Percentiles rank a stretch among this genome's conserved stretches.
phyloP scores from a whole-genome alignment of 176 grass and related monocot species.

The Eleusine coracana region DNA sequence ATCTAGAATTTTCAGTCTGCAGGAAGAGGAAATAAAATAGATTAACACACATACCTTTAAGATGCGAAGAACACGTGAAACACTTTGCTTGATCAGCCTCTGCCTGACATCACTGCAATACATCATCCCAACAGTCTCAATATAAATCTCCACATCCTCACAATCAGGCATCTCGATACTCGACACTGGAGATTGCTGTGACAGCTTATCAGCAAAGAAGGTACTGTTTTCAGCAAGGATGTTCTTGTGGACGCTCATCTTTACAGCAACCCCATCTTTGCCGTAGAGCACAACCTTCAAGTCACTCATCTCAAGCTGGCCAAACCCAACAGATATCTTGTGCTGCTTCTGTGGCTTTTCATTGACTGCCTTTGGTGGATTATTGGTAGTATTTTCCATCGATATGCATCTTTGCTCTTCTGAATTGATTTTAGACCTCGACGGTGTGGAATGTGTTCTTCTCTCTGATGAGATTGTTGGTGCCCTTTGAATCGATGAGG shows the following conservation, averaged over 20 bases:
- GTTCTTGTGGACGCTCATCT: slow-evolving; percentile 83
- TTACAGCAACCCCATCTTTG: slow-evolving; percentile 78
- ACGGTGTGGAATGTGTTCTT: slow-evolving; percentile 46
- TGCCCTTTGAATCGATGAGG: slow-evolving; percentile 62
- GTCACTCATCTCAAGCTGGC: slow-evolving; percentile 71
- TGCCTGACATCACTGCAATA: slow-evolving; percentile 80
- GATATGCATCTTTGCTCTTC: slow-evolving; percentile 43
- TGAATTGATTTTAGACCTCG: slow-evolving; percentile 50
- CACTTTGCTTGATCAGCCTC: slow-evolving; percentile 82
- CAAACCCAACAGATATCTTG: slow-evolving; percentile 88
- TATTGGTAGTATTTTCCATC: slow-evolving; percentile 25
- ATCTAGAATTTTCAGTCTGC: background rate
- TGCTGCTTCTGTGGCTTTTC: slow-evolving; percentile 65
- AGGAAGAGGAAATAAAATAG: background rate
- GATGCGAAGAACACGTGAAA: slow-evolving; percentile 73
- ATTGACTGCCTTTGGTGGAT: slow-evolving; percentile 43
- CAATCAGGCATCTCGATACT: slow-evolving; percentile 72
- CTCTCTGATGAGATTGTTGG: slow-evolving; percentile 64
- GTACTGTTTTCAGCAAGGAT: slow-evolving; percentile 72
- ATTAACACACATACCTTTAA: slow-evolving; percentile 66
- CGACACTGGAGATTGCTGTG: slow-evolving; percentile 54
- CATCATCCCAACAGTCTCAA: slow-evolving; percentile 91
- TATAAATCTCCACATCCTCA: slow-evolving; percentile 92
- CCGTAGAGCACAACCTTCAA: slow-evolving; percentile 77
- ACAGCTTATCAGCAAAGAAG: slow-evolving; percentile 77